A percentile compares a stretch with the other conserved stretches of the same genome.
Evolutionary conservation across 2,329 filamentous ascomycete species (phyloP).

Genomic region (Exophiala sideris): DNA sequence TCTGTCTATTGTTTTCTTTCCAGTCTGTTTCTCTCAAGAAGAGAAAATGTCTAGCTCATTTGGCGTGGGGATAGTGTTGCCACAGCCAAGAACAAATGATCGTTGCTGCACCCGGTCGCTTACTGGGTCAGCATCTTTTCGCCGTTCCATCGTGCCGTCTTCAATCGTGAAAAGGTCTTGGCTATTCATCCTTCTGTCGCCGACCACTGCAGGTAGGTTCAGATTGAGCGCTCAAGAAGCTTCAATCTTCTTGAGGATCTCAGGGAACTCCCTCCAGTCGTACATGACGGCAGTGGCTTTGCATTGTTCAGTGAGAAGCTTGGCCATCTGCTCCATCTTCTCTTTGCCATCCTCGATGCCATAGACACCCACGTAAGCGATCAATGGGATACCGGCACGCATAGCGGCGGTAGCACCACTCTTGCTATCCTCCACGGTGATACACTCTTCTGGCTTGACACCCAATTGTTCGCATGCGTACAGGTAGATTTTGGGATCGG

Average conservation of each 20-base stretch:
- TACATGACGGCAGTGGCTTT: conserved; percentile 50
- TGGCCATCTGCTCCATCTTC: conserved; percentile 70
- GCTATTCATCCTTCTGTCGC: too few species aligned
- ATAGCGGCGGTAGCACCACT: conserved; percentile 76
- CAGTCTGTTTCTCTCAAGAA: too few species aligned
- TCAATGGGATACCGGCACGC: conserved; percentile 73
- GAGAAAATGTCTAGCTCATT: too few species aligned
- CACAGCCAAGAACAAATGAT: too few species aligned
- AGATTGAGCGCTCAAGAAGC: not conserved
- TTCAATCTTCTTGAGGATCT: conserved; percentile 45
- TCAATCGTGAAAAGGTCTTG: too few species aligned
- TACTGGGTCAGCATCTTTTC: too few species aligned
- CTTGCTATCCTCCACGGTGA: conserved; percentile 88
- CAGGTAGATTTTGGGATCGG: conserved; percentile 88
- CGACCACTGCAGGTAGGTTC: not conserved
- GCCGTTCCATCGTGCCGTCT: too few species aligned
- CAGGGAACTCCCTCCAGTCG: conserved; percentile 47
- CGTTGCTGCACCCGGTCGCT: too few species aligned
- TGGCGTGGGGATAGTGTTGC: too few species aligned
- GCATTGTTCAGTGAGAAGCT: conserved; percentile 59
- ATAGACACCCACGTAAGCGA: conserved; percentile 85
- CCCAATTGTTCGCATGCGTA: conserved; percentile 72
- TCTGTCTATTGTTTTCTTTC: conserved; percentile 5
- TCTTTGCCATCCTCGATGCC: conserved; percentile 59
- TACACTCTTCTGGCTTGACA: conserved; percentile 66